phyloP scores from a whole-genome alignment of 306 rosid genomes.

The Fragaria nilgerrensis region DNA sequence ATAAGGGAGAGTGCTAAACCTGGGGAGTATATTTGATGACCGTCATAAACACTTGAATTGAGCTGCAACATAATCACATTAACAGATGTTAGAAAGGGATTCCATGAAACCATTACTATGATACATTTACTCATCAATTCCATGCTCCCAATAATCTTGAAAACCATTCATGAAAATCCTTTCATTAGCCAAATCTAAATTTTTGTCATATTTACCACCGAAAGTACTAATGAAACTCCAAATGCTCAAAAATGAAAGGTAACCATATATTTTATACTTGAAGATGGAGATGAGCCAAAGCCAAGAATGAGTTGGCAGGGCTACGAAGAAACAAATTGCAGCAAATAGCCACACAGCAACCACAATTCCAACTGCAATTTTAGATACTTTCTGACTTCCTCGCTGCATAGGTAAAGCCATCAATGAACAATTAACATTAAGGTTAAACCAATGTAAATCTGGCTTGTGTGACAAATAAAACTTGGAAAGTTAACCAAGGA shows the following conservation, averaged over 20 bases:
- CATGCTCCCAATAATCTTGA: too few relatives aligned
- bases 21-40: slow-evolving; percentile 81
- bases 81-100: slow-evolving; percentile 24
- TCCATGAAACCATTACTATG: background rate
- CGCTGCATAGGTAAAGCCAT: slow-evolving; percentile 42
- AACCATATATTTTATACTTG: slow-evolving; percentile 41
- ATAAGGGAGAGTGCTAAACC: slow-evolving; percentile 24
- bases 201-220: background rate
- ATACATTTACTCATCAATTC: too few relatives aligned
- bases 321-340: slow-evolving; percentile 59
- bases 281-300: slow-evolving; percentile 80
- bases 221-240: background rate
- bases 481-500: background rate
- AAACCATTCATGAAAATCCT: too few relatives aligned
- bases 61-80: slow-evolving; percentile 49
- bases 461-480: background rate
- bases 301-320: slow-evolving; percentile 68
- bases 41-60: slow-evolving; percentile 77
- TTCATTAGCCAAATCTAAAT: background rate
- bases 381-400: slow-evolving; percentile 72
- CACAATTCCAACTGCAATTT: slow-evolving; percentile 46
- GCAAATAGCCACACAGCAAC: slow-evolving; percentile 60
- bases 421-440: background rate
- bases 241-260: background rate
- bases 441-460: background rate